phyloP scores from a whole-genome alignment of 129 eudicot species.

The Ambrosia trifida region DNA sequence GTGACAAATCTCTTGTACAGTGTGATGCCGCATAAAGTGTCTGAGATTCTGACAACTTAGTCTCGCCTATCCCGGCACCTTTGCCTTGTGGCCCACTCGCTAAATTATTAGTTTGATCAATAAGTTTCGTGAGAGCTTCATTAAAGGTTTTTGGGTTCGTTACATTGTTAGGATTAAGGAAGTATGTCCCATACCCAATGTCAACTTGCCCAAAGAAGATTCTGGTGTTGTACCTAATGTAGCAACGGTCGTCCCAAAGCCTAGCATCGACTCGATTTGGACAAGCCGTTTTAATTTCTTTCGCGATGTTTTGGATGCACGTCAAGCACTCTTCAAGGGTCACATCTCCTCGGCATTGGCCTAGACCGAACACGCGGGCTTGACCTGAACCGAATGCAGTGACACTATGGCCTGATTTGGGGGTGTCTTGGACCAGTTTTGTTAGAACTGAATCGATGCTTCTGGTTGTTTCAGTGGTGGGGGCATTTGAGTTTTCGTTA shows the following conservation, averaged over 20 bases:
- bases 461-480: constrained; percentile 28
- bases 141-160: constrained; percentile 59
- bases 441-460: constrained; percentile 48
- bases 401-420: constrained; percentile 37
- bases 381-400: constrained; percentile 45
- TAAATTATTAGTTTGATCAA: constrained; percentile 32
- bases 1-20: constrained; percentile 63
- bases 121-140: constrained; percentile 43
- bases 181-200: constrained; percentile 43
- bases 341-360: constrained; percentile 90
- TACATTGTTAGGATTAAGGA: constrained; percentile 49
- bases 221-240: constrained; percentile 52
- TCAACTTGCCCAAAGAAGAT: constrained; percentile 63
- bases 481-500: constrained; percentile 31
- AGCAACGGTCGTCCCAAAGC: constrained; percentile 82
- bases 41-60: constrained; percentile 34
- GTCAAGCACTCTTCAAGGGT: constrained; percentile 54
- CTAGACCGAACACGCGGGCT: constrained; percentile 60
- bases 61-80: constrained; percentile 60
- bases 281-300: constrained; percentile 43
- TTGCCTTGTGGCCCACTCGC: constrained; percentile 46
- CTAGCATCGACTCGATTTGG: constrained; percentile 61
- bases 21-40: constrained; percentile 64
- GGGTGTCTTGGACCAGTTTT: constrained; percentile 37
- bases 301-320: constrained; percentile 67